Conservation (phyloP, 164 flowering plant genomes). For the Kalanchoe fedtschenkoi region DNA sequence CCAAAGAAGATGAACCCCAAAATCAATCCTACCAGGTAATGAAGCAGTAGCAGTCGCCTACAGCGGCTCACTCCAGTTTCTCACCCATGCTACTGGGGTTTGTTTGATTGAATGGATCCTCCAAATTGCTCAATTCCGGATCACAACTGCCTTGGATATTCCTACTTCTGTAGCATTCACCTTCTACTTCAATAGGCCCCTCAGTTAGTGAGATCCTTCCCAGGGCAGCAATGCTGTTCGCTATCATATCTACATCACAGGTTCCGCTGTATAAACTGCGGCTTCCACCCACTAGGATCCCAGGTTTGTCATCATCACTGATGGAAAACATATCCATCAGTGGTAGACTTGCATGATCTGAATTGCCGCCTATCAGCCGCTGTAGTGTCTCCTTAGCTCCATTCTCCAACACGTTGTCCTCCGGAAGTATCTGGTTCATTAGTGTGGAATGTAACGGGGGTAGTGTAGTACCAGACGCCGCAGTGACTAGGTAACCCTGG, state of each 20-base stretch:
- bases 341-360: constrained; percentile 39
- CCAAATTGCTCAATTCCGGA: neutral
- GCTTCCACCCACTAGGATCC: constrained; percentile 38
- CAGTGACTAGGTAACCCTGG: constrained; percentile 85
- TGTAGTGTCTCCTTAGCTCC: constrained; percentile 86
- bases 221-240: constrained; percentile 34
- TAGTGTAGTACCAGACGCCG: constrained; percentile 59
- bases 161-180: neutral
- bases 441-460: constrained; percentile 51
- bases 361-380: constrained; percentile 50
- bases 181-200: constrained; percentile 11
- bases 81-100: neutral
- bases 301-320: constrained; percentile 21
- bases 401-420: constrained; percentile 52
- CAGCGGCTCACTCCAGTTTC: neutral
- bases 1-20: neutral
- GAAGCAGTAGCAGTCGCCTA: too few species aligned
- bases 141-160: constrained; percentile 7
- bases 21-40: neutral
- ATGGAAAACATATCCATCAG: constrained; percentile 42
- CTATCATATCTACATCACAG: constrained; percentile 30
- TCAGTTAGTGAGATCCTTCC: constrained; percentile 28
- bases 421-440: constrained; percentile 41
- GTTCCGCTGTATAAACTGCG: constrained; percentile 46
- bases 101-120: neutral